Conservation (phyloP, 2,329 filamentous ascomycete genomes). For the Clarireedia monteithiana region DNA sequence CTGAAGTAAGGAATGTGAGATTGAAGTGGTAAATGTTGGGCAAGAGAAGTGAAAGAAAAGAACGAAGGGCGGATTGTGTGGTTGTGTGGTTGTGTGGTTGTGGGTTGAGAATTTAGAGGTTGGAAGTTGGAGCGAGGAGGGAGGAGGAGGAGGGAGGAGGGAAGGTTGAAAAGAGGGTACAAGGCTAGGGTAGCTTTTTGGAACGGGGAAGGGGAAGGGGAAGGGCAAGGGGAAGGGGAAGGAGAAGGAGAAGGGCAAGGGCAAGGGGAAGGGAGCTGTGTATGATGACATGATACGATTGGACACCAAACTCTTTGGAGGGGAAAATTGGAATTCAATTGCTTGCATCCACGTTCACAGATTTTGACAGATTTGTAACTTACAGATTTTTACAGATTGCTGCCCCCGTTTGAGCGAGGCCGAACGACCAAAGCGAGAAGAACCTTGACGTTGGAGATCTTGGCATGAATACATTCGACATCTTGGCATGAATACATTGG, state of each 20-base stretch:
- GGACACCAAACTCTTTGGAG: background rate
- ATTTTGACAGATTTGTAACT: no score
- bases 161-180: background rate
- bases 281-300: background rate
- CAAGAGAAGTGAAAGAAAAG: background rate
- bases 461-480: no score
- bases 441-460: no score
- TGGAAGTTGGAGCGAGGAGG: background rate
- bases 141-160: background rate
- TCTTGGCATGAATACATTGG: no score
- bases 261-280: background rate
- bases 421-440: no score
- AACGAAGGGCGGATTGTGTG: background rate
- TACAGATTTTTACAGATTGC: no score
- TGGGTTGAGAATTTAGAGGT: background rate
- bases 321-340: background rate
- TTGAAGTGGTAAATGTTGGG: background rate
- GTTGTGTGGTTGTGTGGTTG: background rate
- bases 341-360: no score
- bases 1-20: constrained; percentile 1
- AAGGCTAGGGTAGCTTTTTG: no score
- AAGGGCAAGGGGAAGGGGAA: background rate
- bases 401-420: no score
- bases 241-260: background rate
- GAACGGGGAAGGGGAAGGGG: background rate